These are phyloP conservation scores for Limnanthes douglasii DNA, from an alignment of 345 rosid genomes.

Conservation along the genomic window DNA sequence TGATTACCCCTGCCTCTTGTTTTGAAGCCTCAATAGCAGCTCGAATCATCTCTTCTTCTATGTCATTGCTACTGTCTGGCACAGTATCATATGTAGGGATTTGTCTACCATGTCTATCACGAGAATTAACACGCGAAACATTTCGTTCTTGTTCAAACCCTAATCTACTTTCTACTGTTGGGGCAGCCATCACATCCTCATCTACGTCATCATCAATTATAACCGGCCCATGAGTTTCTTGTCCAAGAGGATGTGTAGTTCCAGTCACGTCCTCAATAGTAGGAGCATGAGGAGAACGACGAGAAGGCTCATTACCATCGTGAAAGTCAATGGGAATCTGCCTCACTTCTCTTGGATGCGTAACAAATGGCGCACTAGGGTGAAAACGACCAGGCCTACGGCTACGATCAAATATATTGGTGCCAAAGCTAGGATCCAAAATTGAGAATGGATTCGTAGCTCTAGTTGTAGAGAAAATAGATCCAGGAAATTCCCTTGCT, in stretches of 20 bases:
- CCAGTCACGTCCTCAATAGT: conserved; percentile 67
- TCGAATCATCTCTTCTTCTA: conserved; percentile 93
- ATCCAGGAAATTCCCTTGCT: conserved; percentile 18
- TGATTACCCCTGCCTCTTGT: conserved; percentile 42
- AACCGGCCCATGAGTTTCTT: conserved; percentile 36
- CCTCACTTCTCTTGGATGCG: conserved; percentile 79
- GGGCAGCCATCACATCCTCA: conserved; percentile 25
- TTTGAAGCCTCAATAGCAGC: conserved; percentile 99
- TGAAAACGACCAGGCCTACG: conserved; percentile 29
- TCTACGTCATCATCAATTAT: conserved; percentile 52
- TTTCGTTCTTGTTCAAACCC: not conserved
- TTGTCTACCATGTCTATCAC: conserved; percentile 14
- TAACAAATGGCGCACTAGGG: conserved; percentile 36
- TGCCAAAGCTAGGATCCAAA: conserved; percentile 28
- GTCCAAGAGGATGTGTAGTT: conserved; percentile 27
- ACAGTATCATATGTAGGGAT: conserved; percentile 33
- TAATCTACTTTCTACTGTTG: conserved; percentile 12
- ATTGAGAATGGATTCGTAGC: conserved; percentile 22
- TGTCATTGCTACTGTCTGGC: conserved; percentile 44
- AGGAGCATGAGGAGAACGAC: conserved; percentile 39
- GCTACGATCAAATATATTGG: conserved; percentile 24
- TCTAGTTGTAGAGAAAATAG: conserved; percentile 25
- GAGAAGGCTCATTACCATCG: conserved; percentile 39
- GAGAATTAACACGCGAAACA: conserved; percentile 8
- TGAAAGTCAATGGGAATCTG: conserved; percentile 79